Percentiles rank a stretch among this genome's conserved stretches.
Evolutionary conservation across 768 basidiomycete species (phyloP).

Genomic region (Lactarius sp.): DNA sequence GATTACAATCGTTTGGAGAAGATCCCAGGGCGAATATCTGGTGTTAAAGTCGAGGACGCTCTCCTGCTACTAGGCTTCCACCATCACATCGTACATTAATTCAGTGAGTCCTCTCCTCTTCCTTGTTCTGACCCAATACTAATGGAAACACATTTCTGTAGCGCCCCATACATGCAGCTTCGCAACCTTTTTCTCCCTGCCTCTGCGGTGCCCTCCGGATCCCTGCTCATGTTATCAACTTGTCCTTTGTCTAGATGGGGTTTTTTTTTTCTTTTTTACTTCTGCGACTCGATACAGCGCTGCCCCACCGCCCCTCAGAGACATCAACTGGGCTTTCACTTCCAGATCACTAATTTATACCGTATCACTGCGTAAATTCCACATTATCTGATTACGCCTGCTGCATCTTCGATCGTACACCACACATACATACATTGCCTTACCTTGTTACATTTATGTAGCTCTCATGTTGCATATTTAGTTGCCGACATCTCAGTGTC

Average conservation of each 20-base stretch:
- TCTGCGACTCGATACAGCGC: constrained; percentile 1
- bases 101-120: constrained; percentile 20
- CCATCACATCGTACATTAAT: constrained; percentile 55
- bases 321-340: constrained; percentile 5
- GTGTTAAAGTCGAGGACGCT: constrained; percentile 70
- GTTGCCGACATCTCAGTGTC: constrained; percentile 14
- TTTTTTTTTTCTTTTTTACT: neutral
- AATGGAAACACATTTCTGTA: neutral
- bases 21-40: constrained; percentile 35
- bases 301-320: constrained; percentile 10
- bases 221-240: neutral
- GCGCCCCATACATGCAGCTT: neutral
- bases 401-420: constrained; percentile 19
- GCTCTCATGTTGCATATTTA: constrained; percentile 24
- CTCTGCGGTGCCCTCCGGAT: neutral
- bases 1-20: constrained; percentile 49
- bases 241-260: constrained; percentile 1
- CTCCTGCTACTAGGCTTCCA: constrained; percentile 70
- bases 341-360: constrained; percentile 19
- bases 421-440: constrained; percentile 19
- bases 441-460: constrained; percentile 23
- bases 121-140: neutral
- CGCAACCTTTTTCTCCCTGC: neutral
- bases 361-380: constrained; percentile 23
- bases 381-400: constrained; percentile 21